Evolutionary conservation across 257 asterid species (phyloP), one percentile per base, ranked within the genome.

Genomic region (Anisodus tanguticus): DNA sequence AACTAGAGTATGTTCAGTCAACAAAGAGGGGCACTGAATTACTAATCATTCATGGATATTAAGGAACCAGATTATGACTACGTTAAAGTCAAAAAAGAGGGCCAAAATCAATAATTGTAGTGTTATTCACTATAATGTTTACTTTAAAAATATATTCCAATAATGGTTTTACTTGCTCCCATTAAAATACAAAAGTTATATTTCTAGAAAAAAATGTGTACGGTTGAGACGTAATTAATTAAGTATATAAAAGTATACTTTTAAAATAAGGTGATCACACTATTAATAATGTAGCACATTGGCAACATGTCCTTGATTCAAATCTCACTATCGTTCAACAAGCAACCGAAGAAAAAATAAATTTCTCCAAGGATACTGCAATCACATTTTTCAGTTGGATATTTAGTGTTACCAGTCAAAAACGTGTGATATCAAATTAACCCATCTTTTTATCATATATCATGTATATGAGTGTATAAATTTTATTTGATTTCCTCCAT

Each of bases 361-460:
- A 68, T 68, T 68, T 43, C 19, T 53, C 19, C 43, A 22, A 49
- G 60, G 59, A 49, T 26, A 11, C 6, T 45, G 8, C 80, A 6
- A 47, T 72, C 12, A 10, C 80, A 72, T 72, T 72, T n/a, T 63
- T 22, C 41, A 22, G 15, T 74, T 49, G 80, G 80, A 72, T 72
- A 45, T 5, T 68, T 19, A 39, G 51, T 39, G 26, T 68, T 39
- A 6, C 3, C 6, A 74, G 22, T 74, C 7, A 74, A 74, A 22
- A 19, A 47, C 35, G 39, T 7, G 59, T 72, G 41, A 72, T n/a
- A 47, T 72, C 41, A 17, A 17, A 17, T 43, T 45, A 17, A 43
- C 11, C 4, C 19, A 2, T 19, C 17, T 74, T 12, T 74, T 74
- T 19, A 41, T 22, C 26, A 22, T 22, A 22, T 11, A 53, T 74